phyloP scores from a whole-genome alignment of 2,329 filamentous ascomycete genomes.

The Botrytis cinerea region DNA sequence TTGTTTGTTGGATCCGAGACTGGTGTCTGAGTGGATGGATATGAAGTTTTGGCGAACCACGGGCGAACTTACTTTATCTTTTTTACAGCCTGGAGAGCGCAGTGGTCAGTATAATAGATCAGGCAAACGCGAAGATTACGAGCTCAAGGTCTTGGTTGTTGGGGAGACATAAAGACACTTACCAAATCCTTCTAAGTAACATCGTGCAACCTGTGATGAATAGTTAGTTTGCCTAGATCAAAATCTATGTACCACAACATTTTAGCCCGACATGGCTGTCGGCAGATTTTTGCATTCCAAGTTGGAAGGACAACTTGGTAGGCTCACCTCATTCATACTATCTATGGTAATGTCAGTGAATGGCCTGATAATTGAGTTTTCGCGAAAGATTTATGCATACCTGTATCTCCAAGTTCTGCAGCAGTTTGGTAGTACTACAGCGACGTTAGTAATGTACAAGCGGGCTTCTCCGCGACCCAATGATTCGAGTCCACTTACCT shows the following conservation, averaged over 20 bases:
- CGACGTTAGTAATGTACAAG: constrained; percentile 31
- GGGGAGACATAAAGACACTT: constrained; percentile 1
- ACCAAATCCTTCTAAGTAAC: constrained; percentile 94
- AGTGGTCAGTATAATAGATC: constrained; percentile 21
- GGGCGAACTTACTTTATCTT: constrained; percentile 82
- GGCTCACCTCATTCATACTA: constrained; percentile 85
- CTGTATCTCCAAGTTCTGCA: constrained; percentile 89
- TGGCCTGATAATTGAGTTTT: constrained; percentile 22
- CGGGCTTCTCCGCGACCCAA: constrained; percentile 35
- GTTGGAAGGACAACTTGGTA: constrained; percentile 9
- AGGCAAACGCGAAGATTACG: constrained; percentile 21
- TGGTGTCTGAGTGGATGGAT: constrained; percentile 23
- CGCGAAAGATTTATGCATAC: constrained; percentile 46
- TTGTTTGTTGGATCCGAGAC: constrained; percentile 12
- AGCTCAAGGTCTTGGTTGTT: constrained; percentile 9
- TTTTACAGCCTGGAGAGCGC: constrained; percentile 62
- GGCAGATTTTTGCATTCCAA: constrained; percentile 11
- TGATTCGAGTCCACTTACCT: constrained; percentile 49
- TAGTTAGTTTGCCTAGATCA: constrained; percentile 22
- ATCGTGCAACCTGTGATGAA: constrained; percentile 63
- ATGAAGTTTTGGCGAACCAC: constrained; percentile 5
- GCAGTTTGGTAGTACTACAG: constrained; percentile 94
- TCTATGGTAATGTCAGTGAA: constrained; percentile 54
- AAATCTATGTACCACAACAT: constrained; percentile 19
- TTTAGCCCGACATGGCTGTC: constrained; percentile 8